Base-by-base conservation (phyloP, 768 basidiomycete species). In the Suillus luteus region DNA sequence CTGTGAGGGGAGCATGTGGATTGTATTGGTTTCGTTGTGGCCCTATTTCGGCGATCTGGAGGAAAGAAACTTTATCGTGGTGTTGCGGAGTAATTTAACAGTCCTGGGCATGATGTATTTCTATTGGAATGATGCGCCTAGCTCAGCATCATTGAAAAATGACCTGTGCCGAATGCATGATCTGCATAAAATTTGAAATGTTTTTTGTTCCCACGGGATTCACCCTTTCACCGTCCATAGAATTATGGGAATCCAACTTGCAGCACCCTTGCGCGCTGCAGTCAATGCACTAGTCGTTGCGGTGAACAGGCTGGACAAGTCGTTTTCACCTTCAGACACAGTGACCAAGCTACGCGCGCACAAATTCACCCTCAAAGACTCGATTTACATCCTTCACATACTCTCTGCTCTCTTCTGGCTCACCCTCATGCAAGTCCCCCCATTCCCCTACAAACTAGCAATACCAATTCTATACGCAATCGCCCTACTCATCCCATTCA, bases 401-500 rank as follows among this genome's bases (percentile, higher is more conserved):
- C 67, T 83, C 62, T 81, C 86, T 46, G 87, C 88, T 51, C 68
- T 77, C 7, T 88, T 93, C 72, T 93, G 91, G 90, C 77, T 94
- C 65, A 76, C 77, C 48, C 78, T 94, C 62, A 91, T 95, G 89
- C 79, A 83, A 64, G 78, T 78, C 1, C 91, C 92, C 0, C 79
- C 81, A 15, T 91, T 88, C 69, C 90, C 91, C 4, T 71, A 82
- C 69, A 95, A 96, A 71, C 84, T 96, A 48, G 62, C 82, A 55
- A 92, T 96, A 67, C 94, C 95, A 9, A 43, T 87, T 35, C 77
- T 90, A 22, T 96, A 92, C 78, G 71, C 77, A 62, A 70, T 83
- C 58, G 89, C 86, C 38, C 82, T 98, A 64, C 78, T 95, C 66
- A 72, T 97, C 54, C 96, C 96, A 0, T 80, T 95, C 61, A 95